Evolutionary conservation across 768 basidiomycete genomes (phyloP), one percentile per base, ranked within the genome.

Genomic region (Kwoniella mangroviensis): DNA sequence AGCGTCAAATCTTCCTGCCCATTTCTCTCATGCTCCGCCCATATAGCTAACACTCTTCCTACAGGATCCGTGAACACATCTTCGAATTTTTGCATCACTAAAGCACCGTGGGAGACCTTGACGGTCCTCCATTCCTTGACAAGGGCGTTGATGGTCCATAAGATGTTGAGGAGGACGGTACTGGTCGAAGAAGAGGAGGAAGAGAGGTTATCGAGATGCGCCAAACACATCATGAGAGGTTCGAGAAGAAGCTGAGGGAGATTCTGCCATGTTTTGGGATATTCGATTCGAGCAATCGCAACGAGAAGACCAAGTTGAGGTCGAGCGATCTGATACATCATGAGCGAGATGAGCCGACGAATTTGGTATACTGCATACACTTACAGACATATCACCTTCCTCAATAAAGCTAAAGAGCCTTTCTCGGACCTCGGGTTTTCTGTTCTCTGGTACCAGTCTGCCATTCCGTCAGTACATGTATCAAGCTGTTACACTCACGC

Each of bases 121-220:
- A 83, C 79, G 10, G 73, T 76, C 7, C 79, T 65, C 79, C 78
- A 81, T 65, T 83, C 82, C 60, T 81, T 81, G 24, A 81, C 79
- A 15, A 83, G 68, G 12, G 80, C 80, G 58, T 81, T 83, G 76
- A 81, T 79, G 13, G 79, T 80, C 82, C 82, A 83, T 2, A 81
- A 49, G 5, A 75, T 77, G 63, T 83, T 83, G 40, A 81, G 63
- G 1, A 83, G 75, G 21, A 80, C 69, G 1, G 76, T 80, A 34
- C 73, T 75, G 21, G 70, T 74, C 1, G 74, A 73, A 1, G 74
- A 73, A 6, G 76, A 75, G 3, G 69, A 66, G 13, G 71, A 41
- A 24, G 49, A 57, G 40, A n/a, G 52, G 13, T 51, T 53, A 15
- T 63, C 34, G 24, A 81, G 61, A 49, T 81, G 72, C 2, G 67